Evolutionary conservation across 1,284 basidiomycete genomes (phyloP).

Genomic region (Heterobasidion parviporum): DNA sequence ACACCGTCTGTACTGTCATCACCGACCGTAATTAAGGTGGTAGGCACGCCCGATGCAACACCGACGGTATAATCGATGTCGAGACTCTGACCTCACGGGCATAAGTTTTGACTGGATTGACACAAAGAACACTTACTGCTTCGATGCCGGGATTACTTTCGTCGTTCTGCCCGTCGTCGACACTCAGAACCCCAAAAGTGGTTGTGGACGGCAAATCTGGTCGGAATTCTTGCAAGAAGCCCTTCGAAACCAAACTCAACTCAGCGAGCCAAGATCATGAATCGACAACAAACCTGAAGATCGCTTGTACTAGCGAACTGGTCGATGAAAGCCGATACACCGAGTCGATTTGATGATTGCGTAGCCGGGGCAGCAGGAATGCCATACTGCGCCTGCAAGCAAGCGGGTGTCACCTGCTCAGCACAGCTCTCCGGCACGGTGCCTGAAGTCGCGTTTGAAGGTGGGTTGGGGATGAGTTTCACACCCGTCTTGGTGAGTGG

Average conservation of each 20-base stretch:
- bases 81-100: neutral
- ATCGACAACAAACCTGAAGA: neutral
- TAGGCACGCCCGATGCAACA: constrained; percentile 4
- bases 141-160: constrained; percentile 2
- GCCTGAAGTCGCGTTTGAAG: neutral
- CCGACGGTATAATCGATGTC: constrained; percentile 5
- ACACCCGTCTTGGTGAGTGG: neutral
- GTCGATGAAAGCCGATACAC: constrained; percentile 24
- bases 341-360: constrained; percentile 17
- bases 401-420: constrained; percentile 18
- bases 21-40: constrained; percentile 5
- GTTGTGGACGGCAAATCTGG: constrained; percentile 19
- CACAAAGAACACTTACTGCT: constrained; percentile 28
- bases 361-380: constrained; percentile 23
- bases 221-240: constrained; percentile 12
- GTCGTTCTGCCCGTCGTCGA: neutral
- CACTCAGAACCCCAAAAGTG: constrained; percentile 7
- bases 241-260: constrained; percentile 1
- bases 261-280: neutral
- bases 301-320: constrained; percentile 1
- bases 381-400: constrained; percentile 22
- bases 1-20: constrained; percentile 11
- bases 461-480: neutral
- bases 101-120: neutral
- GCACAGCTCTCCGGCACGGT: constrained; percentile 14